Evolutionary conservation across 2,329 filamentous ascomycete genomes (phyloP), one percentile per base, ranked within the genome.

Genomic region (Periconia sp.): DNA sequence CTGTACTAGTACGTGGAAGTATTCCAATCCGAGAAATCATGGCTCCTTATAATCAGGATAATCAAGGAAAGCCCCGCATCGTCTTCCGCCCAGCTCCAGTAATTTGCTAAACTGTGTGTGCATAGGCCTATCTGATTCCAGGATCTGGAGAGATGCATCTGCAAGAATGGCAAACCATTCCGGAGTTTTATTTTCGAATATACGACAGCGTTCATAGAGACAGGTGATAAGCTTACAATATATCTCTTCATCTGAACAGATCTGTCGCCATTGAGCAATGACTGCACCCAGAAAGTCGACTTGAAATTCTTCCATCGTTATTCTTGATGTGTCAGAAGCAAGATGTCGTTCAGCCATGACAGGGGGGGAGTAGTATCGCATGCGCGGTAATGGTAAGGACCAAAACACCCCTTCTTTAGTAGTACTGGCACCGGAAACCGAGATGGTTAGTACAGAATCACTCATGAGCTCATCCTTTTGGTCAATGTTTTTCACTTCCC

Each of bases 391-490:
- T 9, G 49, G 35, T 18, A 56, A 23, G 2, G 54, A 53, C 54
- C 49, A 56, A 20, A 46, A 49, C 2, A 56, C 46, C 1, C 54
- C 54, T 15, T 52, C 35, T 41, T 46, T 53, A 20, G 6, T n/a
- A 15, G 35, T 18, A 11, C 15, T 23, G 6, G 13, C 23, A 9
- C 6, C 50, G 20, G 6, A 48, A 15, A n/a, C 14, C 15, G 50
- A 48, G 11, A 53, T 53, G 10, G 40, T 53, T 7, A 53, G 30
- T 27, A 53, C 5, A 3, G 50, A 42, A 20, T 40, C 27, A 6
- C 5, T 20, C 50, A 48, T 53, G 40, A 48, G 50, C 23, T 48
- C 45, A 17, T 53, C 50, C 18, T 53, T 37, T 20, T 48, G 45
- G 15, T 45, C 37, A 35, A 53, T 42, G 5, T 53, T 45, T 30